These are phyloP conservation scores for Rhododendron ovatum DNA, from an alignment of 148 eudicot species.

Conservation along the genomic window DNA sequence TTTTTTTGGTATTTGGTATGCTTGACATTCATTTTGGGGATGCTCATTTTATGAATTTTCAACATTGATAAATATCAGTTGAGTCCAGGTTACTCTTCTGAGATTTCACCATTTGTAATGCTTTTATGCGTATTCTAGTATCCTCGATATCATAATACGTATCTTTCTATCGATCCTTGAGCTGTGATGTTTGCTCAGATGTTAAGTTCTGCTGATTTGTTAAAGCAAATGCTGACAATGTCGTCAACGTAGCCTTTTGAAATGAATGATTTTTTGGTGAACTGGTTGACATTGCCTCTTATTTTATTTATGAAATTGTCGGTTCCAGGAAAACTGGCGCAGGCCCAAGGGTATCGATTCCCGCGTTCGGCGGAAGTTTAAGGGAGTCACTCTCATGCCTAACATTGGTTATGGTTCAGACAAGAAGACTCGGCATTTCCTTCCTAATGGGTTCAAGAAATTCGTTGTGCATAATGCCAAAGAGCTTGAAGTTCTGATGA, in stretches of 20 bases:
- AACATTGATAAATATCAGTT: background rate
- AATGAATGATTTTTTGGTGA: background rate
- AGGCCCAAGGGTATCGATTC: conserved; percentile 42
- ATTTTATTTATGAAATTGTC: background rate
- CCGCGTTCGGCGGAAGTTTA: conserved; percentile 31
- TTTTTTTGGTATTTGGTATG: background rate
- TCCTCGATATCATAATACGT: background rate
- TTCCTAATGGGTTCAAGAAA: conserved; percentile 28
- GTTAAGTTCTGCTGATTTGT: background rate
- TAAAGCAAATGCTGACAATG: background rate
- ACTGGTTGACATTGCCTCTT: background rate
- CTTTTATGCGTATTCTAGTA: background rate
- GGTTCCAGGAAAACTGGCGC: conserved; percentile 27
- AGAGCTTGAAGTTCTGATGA: conserved; percentile 19
- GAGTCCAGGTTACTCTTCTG: background rate
- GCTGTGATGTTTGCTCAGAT: background rate
- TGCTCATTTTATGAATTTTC: background rate
- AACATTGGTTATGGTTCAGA: conserved; percentile 31
- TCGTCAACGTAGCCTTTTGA: background rate
- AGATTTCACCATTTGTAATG: background rate
- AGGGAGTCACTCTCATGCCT: conserved; percentile 28
- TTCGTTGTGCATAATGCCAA: conserved; percentile 22
- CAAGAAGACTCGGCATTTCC: conserved; percentile 27
- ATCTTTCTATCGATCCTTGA: background rate
- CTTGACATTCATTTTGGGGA: background rate